phyloP scores from a whole-genome alignment of 73 alveolate species.

The Tetrahymena thermophila region DNA sequence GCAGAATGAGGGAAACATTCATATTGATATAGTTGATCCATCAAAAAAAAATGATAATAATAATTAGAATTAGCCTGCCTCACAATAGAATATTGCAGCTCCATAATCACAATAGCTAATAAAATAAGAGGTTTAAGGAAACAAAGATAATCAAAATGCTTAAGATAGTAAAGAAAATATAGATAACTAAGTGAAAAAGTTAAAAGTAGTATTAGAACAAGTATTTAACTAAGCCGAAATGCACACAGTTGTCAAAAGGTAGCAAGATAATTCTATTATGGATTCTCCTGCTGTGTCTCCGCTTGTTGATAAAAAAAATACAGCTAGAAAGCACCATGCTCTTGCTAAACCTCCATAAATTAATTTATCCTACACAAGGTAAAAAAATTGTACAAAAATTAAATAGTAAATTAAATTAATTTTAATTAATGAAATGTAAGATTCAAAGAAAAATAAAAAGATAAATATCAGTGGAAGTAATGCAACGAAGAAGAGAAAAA shows the following conservation, averaged over 20 bases:
- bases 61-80: not conserved
- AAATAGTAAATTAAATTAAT: not conserved
- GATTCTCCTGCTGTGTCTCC: not conserved
- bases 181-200: not conserved
- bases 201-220: not conserved
- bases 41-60: not conserved
- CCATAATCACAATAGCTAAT: not conserved
- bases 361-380: not conserved
- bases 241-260: not conserved
- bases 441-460: not conserved
- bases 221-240: not conserved
- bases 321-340: not conserved
- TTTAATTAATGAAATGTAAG: not conserved
- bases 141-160: not conserved
- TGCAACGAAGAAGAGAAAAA: not conserved
- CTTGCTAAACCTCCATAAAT: not conserved
- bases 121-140: not conserved
- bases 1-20: not conserved
- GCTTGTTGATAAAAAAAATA: not conserved
- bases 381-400: not conserved
- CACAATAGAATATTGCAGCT: not conserved
- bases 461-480: not conserved
- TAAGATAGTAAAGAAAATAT: not conserved
- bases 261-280: not conserved
- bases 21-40: not conserved